phyloP scores from a whole-genome alignment of 1,284 basidiomycete species.

The Grifola frondosa region DNA sequence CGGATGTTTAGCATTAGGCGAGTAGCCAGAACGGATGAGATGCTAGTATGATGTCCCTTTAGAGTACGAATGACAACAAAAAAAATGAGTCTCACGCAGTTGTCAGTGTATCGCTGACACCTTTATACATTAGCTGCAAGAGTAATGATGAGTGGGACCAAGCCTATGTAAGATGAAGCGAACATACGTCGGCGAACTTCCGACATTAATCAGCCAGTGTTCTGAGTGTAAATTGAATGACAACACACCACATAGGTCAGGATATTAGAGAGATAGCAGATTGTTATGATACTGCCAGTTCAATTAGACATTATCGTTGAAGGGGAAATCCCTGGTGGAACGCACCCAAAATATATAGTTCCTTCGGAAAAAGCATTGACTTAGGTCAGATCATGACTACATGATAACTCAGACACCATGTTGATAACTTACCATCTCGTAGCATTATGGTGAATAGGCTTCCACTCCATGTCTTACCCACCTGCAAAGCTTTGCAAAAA shows the following conservation, averaged over 20 bases:
- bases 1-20: slow-evolving; percentile 10
- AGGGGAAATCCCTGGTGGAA: background rate
- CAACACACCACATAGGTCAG: slow-evolving; percentile 7
- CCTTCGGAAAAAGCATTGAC: background rate
- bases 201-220: background rate
- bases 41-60: background rate
- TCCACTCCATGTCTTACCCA: slow-evolving; percentile 3
- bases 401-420: background rate
- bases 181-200: slow-evolving; percentile 2
- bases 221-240: background rate
- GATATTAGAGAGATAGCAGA: slow-evolving; percentile 8
- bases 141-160: too few relatives aligned
- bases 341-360: slow-evolving; percentile 6
- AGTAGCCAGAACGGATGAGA: slow-evolving; percentile 2
- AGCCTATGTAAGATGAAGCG: background rate
- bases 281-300: slow-evolving; percentile 1
- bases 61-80: too few relatives aligned
- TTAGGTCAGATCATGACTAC: background rate
- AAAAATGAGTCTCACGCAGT: slow-evolving; percentile 5
- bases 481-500: background rate
- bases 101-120: slow-evolving; percentile 8
- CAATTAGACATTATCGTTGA: slow-evolving; percentile 1
- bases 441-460: slow-evolving; percentile 6
- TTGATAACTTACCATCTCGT: slow-evolving; percentile 5
- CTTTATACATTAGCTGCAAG: slow-evolving; percentile 5